These are phyloP conservation scores for Lactarius hengduanensis DNA, from an alignment of 768 basidiomycete species.

Conservation along the genomic window DNA sequence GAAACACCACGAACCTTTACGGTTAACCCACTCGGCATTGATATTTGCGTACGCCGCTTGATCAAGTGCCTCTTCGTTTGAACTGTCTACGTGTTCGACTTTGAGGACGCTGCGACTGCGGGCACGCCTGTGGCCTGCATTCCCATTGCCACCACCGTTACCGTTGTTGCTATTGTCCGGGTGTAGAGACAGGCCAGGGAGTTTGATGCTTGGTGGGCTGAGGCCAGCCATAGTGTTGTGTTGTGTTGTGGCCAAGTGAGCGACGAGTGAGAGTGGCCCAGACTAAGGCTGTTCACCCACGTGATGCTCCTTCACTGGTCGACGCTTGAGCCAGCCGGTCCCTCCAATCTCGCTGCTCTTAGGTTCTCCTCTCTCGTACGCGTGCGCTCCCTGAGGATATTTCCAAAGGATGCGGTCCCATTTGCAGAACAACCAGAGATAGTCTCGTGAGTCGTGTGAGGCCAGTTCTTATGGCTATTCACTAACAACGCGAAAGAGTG, in stretches of 20 bases:
- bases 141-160: background rate
- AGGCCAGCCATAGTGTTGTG: constrained; percentile 15
- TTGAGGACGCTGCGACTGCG: constrained; percentile 78
- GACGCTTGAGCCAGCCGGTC: constrained; percentile 55
- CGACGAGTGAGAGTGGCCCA: background rate
- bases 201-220: constrained; percentile 21
- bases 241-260: background rate
- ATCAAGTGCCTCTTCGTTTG: constrained; percentile 73
- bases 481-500: constrained; percentile 40
- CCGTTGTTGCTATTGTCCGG: background rate
- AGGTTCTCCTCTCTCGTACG: constrained; percentile 69
- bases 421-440: constrained; percentile 60
- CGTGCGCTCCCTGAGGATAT: constrained; percentile 65
- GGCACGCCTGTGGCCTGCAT: constrained; percentile 37
- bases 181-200: constrained; percentile 21
- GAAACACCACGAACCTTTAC: constrained; percentile 60
- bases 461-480: background rate
- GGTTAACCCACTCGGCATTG: constrained; percentile 93
- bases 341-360: constrained; percentile 61
- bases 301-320: constrained; percentile 57
- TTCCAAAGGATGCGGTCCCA: constrained; percentile 62
- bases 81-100: constrained; percentile 77
- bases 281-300: background rate
- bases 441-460: constrained; percentile 50
- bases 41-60: constrained; percentile 78